These are phyloP conservation scores for Vaucheria bursata DNA, from an alignment of 352 stramenopile species.

Conservation along the genomic window DNA sequence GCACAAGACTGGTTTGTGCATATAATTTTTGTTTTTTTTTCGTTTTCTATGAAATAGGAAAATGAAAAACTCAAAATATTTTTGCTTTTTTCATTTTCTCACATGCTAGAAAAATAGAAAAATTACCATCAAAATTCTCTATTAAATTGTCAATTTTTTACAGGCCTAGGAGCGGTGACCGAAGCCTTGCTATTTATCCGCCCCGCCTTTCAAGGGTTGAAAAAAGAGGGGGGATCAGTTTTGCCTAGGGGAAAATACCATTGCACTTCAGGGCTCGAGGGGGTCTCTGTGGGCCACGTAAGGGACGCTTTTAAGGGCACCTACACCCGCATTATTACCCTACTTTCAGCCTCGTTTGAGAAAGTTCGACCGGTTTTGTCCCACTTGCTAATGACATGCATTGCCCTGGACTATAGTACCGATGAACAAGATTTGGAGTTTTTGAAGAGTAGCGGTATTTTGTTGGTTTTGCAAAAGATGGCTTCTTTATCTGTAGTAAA, in stretches of 20 bases:
- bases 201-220: slow-evolving; percentile 34
- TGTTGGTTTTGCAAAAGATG: slow-evolving; percentile 34
- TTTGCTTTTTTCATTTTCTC: too few species aligned
- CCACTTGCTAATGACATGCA: slow-evolving; percentile 41
- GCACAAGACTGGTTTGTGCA: too few species aligned
- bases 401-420: slow-evolving; percentile 25
- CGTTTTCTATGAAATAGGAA: too few species aligned
- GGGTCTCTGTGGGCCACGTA: slow-evolving; percentile 21
- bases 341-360: slow-evolving; percentile 12
- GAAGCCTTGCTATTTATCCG: slow-evolving; percentile 38
- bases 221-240: background rate
- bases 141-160: too few species aligned
- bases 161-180: background rate
- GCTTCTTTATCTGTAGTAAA: too few species aligned
- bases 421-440: slow-evolving; percentile 36
- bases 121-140: too few species aligned
- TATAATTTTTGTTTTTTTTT: too few species aligned
- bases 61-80: too few species aligned
- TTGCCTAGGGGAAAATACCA: slow-evolving; percentile 23
- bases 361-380: slow-evolving; percentile 6
- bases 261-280: slow-evolving; percentile 44
- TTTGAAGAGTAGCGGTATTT: slow-evolving; percentile 19
- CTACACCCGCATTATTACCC: slow-evolving; percentile 32
- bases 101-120: too few species aligned
- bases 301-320: slow-evolving; percentile 41